Conservation (phyloP, 2,329 filamentous ascomycete genomes). For the Phyllosticta paracitricarpa region DNA sequence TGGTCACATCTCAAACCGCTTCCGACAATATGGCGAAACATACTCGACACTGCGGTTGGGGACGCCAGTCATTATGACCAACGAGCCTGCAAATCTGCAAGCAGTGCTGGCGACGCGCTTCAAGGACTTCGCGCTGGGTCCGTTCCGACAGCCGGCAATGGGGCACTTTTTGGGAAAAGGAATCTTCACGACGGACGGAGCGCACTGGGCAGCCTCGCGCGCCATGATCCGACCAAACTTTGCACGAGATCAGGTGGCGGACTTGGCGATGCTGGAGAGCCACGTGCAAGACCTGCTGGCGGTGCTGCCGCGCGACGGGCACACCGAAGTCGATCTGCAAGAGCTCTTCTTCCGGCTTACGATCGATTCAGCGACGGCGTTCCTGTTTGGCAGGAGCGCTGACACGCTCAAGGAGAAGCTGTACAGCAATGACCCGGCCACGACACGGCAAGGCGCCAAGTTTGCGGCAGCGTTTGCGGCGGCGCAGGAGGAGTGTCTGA, state of each 20-base stretch:
- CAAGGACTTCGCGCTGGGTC: slow-evolving; percentile 36
- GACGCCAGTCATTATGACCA: slow-evolving; percentile 45
- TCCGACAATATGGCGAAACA: background rate
- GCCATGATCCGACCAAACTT: slow-evolving; percentile 22
- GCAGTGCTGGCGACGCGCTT: slow-evolving; percentile 35
- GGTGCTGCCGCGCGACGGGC: slow-evolving; percentile 16
- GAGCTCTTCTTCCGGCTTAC: slow-evolving; percentile 31
- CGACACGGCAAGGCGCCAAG: slow-evolving; percentile 14
- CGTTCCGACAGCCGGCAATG: slow-evolving; percentile 25
- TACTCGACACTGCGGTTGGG: slow-evolving; percentile 41
- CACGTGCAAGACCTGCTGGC: slow-evolving; percentile 16
- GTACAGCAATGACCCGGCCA: background rate
- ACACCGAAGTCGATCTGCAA: slow-evolving; percentile 31
- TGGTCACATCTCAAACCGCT: slow-evolving; percentile 12
- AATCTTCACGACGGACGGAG: slow-evolving; percentile 39
- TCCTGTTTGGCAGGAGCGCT: slow-evolving; percentile 37
- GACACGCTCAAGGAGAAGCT: slow-evolving; percentile 21
- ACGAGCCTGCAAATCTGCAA: slow-evolving; percentile 40
- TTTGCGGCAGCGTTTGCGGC: slow-evolving; percentile 35
- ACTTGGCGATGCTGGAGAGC: slow-evolving; percentile 17
- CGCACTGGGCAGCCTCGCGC: slow-evolving; percentile 22
- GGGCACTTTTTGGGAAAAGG: slow-evolving; percentile 33
- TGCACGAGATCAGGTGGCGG: slow-evolving; percentile 17
- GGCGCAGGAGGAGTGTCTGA: slow-evolving; percentile 29
- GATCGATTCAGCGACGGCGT: slow-evolving; percentile 40